Conservation (phyloP, 345 rosid genomes). For the Mangifera indica region DNA sequence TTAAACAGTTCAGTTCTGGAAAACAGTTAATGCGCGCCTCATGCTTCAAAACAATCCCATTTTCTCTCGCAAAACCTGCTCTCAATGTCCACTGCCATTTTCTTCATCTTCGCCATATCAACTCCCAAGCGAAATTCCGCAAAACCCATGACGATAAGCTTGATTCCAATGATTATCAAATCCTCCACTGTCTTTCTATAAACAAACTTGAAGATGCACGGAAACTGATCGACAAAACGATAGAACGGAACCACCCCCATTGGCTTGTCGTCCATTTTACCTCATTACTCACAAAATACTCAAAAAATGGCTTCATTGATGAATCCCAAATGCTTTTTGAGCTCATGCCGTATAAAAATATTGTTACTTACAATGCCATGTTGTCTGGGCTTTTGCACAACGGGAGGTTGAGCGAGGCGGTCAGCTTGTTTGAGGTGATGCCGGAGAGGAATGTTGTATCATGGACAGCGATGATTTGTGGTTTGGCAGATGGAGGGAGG, state of each 20-base stretch:
- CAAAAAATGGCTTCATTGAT: conserved; percentile 44
- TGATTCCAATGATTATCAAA: conserved; percentile 34
- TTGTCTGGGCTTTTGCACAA: conserved; percentile 46
- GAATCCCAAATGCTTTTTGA: conserved; percentile 53
- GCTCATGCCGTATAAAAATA: conserved; percentile 50
- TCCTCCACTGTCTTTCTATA: conserved; percentile 33
- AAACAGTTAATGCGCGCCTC: conserved; percentile 38
- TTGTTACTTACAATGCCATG: conserved; percentile 65
- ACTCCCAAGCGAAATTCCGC: conserved; percentile 15
- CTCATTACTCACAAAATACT: conserved; percentile 48
- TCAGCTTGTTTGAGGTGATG: conserved; percentile 46
- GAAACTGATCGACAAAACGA: conserved; percentile 52
- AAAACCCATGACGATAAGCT: conserved; percentile 20
- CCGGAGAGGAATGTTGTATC: conserved; percentile 60
- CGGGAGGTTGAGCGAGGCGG: conserved; percentile 45
- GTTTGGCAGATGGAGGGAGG: conserved; percentile 44
- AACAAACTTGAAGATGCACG: conserved; percentile 42
- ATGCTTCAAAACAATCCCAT: too few relatives aligned
- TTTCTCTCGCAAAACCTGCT: conserved; percentile 8
- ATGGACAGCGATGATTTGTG: conserved; percentile 61
- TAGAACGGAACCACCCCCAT: conserved; percentile 33
- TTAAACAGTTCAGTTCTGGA: neutral
- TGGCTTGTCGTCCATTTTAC: conserved; percentile 50
- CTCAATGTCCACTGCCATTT: conserved; percentile 1
- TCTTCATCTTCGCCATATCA: conserved; percentile 17